Percentiles rank a stretch among this genome's conserved stretches.
phyloP scores from a whole-genome alignment of 768 basidiomycete species.

The Hemileccinum rubropunctum region DNA sequence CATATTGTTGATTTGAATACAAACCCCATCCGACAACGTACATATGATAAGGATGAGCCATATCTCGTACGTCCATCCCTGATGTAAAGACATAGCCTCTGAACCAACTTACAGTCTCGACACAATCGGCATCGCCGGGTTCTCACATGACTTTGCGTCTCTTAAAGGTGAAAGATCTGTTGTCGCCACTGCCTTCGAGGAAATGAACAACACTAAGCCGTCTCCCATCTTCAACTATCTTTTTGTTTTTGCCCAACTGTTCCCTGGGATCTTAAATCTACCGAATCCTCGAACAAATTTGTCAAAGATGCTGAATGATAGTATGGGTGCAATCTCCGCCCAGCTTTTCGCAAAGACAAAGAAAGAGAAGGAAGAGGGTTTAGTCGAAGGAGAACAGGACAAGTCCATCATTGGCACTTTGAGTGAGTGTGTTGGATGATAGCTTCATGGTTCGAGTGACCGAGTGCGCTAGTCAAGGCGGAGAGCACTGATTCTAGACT shows the following conservation, averaged over 20 bases:
- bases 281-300: slow-evolving; percentile 31
- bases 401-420: slow-evolving; percentile 39
- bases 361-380: slow-evolving; percentile 29
- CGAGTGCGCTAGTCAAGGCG: slow-evolving; percentile 33
- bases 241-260: slow-evolving; percentile 27
- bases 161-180: slow-evolving; percentile 32
- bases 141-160: slow-evolving; percentile 46
- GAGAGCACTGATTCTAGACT: slow-evolving; percentile 31
- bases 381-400: slow-evolving; percentile 28
- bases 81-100: neutral
- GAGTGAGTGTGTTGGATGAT: slow-evolving; percentile 21
- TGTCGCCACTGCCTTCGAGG: slow-evolving; percentile 19
- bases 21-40: neutral
- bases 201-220: slow-evolving; percentile 22
- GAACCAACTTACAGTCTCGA: slow-evolving; percentile 32
- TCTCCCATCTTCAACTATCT: slow-evolving; percentile 17
- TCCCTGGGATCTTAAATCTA: slow-evolving; percentile 31
- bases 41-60: slow-evolving; percentile 39
- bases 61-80: slow-evolving; percentile 35
- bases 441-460: neutral
- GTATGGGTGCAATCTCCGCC: slow-evolving; percentile 33
- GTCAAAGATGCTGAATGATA: slow-evolving; percentile 26
- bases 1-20: neutral
- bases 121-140: slow-evolving; percentile 42
- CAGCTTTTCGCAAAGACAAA: slow-evolving; percentile 32